Evolutionary conservation across 345 rosid genomes (phyloP).

Genomic region (Moricandia moricandioides): DNA sequence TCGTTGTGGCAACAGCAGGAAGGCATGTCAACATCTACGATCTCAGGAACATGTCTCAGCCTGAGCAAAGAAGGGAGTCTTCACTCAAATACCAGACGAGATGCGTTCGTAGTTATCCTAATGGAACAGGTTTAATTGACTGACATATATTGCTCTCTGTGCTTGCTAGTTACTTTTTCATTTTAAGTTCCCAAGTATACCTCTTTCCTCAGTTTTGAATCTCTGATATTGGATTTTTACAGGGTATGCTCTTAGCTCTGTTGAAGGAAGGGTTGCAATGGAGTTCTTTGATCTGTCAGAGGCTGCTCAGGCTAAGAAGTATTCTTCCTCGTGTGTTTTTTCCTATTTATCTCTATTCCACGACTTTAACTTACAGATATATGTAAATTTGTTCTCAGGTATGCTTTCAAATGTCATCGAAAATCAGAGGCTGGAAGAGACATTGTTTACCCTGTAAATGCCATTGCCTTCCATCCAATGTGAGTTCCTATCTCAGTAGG

Average conservation of each 20-base stretch:
- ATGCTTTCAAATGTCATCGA: slow-evolving; percentile 98
- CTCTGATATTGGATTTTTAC: slow-evolving; percentile 33
- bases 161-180: not conserved
- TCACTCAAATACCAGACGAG: slow-evolving; percentile 95
- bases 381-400: slow-evolving; percentile 48
- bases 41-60: slow-evolving; percentile 95
- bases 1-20: slow-evolving; percentile 98
- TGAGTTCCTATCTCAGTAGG: slow-evolving; percentile 46
- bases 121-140: slow-evolving; percentile 79
- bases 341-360: not conserved
- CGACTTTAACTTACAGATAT: not conserved
- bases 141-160: not conserved
- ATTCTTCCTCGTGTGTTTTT: slow-evolving; percentile 17
- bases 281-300: slow-evolving; percentile 96
- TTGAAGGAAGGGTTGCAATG: slow-evolving; percentile 99
- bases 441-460: slow-evolving; percentile 92
- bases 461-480: slow-evolving; percentile 98
- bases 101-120: slow-evolving; percentile 95
- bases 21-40: slow-evolving; percentile 96
- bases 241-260: slow-evolving; percentile 99
- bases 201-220: not conserved
- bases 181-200: not conserved
- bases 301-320: slow-evolving; percentile 97
- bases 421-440: slow-evolving; percentile 97
- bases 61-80: slow-evolving; percentile 97